Base-by-base conservation (phyloP, 1,139 yeast genomes). In the Taiozyma sp. region DNA sequence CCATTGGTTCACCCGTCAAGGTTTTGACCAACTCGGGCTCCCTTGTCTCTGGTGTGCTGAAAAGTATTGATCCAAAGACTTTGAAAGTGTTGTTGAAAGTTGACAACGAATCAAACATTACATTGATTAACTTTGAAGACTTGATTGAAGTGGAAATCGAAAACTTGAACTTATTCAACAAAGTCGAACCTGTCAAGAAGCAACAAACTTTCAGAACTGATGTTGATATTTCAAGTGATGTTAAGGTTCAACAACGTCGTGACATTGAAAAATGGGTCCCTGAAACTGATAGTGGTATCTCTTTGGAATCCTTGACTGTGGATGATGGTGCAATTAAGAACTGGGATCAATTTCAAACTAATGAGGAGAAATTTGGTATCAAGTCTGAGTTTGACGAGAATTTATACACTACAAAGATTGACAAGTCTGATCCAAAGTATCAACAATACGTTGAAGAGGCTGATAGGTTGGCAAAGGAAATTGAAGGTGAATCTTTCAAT, bases 271-370 rank as follows among this genome's bases (percentile, higher is more conserved):
- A 78, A 62, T 93, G 99, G 99, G 81, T 80, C 21, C 95, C 96
- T 6, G 95, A 86, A 47, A 74, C 66, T 34, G 67, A 63, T 41
- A 56, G 48, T 30, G 55, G 53, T 9, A 45, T 62, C 21, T 53
- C 65, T 11, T 48, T 71, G 16, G 70, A 68, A 35, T 71, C 68
- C 30, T 67, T 79, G 49, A 58, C 70, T 1, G 70, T 83, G 44
- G 85, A 77, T 45, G 81, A 75, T 47, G 52, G 61, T 13, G 54
- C 60, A 4, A 49, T 55, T 6, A 60, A 63, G n/a, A 59, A 64
- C 7, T 93, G 98, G 98, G 97, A 93, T 69, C 99, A 93, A 70
- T 93, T 93, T 70, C 87, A 88, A 50, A 95, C 82, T 19, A 93
- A 95, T 68, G 85, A 88, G 67, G 79, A 81, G 56, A 86, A 87